Evolutionary conservation across 2,329 filamentous ascomycete species (phyloP), one percentile per base, ranked within the genome.

Genomic region (Diaporthe sp.): DNA sequence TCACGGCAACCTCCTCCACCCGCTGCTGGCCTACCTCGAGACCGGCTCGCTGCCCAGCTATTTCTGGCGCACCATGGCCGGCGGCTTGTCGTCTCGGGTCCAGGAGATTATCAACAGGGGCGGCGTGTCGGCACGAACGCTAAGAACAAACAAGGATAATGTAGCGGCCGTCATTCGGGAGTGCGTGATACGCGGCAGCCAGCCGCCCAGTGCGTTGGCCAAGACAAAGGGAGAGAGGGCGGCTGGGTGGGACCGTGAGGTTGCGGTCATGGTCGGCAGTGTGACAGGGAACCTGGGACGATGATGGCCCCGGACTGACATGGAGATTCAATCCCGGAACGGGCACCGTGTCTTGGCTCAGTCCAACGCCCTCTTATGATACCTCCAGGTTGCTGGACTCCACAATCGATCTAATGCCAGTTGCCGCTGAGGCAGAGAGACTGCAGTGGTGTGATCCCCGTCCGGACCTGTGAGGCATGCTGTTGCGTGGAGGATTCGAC

Each of bases 241-340:
- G 76, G 87, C 86, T 9, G 89, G 87, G 74, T 98, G 95, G 95
- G 96, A 98, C 80, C 90, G 96, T 53, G 97, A 98, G 85, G 93
- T 96, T 65, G 95, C 96, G 1, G 96, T 98, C 65, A 98, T 98
- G 96, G 94, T 98, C 57, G 93, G 94, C 71, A 94, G 94, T 79
- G 92, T 98, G 8, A 88, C 95, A 53, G 90, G 89, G 65, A 89
- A 89, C 75, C 79, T 91, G 5, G 86, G 87, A 15, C 84, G 88
- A 77, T 87, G 62, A 75, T 53, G 22, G 17, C 58, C n/a, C 31
- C 7, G 10, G n/a, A 6, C 22, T 42, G 34, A 5, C 34, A 22
- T 22, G 65, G 19, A 17, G 8, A 13, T 28, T 22, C 31, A 22
- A 9, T 53, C 3, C 22, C 13, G 46, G 9, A 9, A n/a, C 7